Conservation (phyloP, 345 rosid species). For the Anastatica hierochuntica region DNA sequence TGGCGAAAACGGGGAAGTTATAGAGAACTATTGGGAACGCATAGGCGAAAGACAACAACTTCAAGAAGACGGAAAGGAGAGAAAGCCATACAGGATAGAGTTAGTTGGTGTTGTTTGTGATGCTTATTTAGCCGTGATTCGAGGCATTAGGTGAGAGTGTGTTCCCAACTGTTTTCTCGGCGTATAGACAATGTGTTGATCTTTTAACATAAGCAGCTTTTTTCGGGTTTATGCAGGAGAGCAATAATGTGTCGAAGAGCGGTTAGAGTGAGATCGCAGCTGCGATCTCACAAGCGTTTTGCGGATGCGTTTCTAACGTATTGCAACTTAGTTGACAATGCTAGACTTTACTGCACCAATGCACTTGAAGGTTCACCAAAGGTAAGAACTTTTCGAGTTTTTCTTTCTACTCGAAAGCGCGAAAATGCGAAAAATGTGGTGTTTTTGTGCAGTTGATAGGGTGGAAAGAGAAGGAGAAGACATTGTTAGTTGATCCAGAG, state of each 20-base stretch:
- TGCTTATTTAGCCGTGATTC: slow-evolving; percentile 80
- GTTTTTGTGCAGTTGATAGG: slow-evolving; percentile 65
- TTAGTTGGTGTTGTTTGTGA: slow-evolving; percentile 93
- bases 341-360: slow-evolving; percentile 82
- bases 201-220: not conserved
- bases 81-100: slow-evolving; percentile 91
- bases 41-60: slow-evolving; percentile 48
- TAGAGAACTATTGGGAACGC: slow-evolving; percentile 83
- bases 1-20: slow-evolving; percentile 51
- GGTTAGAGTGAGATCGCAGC: slow-evolving; percentile 77
- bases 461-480: slow-evolving; percentile 91
- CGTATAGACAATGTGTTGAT: not conserved
- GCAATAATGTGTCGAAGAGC: slow-evolving; percentile 88
- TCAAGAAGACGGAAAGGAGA: slow-evolving; percentile 38
- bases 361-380: slow-evolving; percentile 73
- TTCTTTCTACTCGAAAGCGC: not conserved
- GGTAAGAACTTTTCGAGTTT: slow-evolving; percentile 34
- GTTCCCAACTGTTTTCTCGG: not conserved
- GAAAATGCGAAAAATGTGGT: slow-evolving; percentile 7
- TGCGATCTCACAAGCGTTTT: slow-evolving; percentile 87
- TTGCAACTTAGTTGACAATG: slow-evolving; percentile 77
- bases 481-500: slow-evolving; percentile 81
- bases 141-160: slow-evolving; percentile 71
- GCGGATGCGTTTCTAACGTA: slow-evolving; percentile 75
- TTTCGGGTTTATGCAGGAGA: slow-evolving; percentile 62